Conservation (phyloP, 352 stramenopile genomes). For the Globisporangium uncinulatum region DNA sequence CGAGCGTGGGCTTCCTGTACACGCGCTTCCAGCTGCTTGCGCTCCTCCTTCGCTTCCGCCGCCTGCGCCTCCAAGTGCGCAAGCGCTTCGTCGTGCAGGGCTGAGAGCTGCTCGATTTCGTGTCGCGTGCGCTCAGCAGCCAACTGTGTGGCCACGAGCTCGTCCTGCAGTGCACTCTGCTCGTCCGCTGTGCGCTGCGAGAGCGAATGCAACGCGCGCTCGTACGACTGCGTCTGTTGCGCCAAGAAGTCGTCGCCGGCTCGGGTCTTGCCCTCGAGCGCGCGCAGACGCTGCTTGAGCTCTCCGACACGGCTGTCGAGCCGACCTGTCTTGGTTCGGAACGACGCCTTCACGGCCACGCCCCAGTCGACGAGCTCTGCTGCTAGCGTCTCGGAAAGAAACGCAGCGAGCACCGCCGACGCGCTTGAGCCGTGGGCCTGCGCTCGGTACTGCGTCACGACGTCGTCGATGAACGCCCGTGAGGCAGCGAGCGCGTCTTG, state of each 20-base stretch:
- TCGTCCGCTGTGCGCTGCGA: constrained; percentile 46
- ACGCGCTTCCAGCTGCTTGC: constrained; percentile 33
- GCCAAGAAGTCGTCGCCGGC: constrained; percentile 48
- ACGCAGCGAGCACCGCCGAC: constrained; percentile 29
- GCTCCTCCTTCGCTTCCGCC: constrained; percentile 53
- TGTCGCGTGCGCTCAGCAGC: constrained; percentile 50
- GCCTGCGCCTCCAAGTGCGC: constrained; percentile 43
- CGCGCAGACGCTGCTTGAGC: constrained; percentile 38
- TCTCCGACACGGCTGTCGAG: constrained; percentile 30
- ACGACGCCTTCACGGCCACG: constrained; percentile 35
- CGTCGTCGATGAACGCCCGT: constrained; percentile 23
- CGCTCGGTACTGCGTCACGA: constrained; percentile 42
- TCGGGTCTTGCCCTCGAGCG: constrained; percentile 51
- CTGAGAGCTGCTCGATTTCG: constrained; percentile 46
- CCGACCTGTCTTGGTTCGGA: constrained; percentile 37
- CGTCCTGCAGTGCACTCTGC: constrained; percentile 29
- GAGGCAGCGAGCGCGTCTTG: constrained; percentile 31
- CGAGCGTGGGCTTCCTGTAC: constrained; percentile 32
- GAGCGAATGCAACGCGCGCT: constrained; percentile 52
- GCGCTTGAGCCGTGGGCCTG: constrained; percentile 25
- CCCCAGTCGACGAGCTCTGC: constrained; percentile 57
- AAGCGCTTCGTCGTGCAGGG: constrained; percentile 58
- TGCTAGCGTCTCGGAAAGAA: constrained; percentile 44
- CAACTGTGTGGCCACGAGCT: constrained; percentile 54
- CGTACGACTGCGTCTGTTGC: constrained; percentile 60